These are phyloP conservation scores for Taphrina pruni DNA, from an alignment of 1,139 yeast genomes.

Conservation along the genomic window DNA sequence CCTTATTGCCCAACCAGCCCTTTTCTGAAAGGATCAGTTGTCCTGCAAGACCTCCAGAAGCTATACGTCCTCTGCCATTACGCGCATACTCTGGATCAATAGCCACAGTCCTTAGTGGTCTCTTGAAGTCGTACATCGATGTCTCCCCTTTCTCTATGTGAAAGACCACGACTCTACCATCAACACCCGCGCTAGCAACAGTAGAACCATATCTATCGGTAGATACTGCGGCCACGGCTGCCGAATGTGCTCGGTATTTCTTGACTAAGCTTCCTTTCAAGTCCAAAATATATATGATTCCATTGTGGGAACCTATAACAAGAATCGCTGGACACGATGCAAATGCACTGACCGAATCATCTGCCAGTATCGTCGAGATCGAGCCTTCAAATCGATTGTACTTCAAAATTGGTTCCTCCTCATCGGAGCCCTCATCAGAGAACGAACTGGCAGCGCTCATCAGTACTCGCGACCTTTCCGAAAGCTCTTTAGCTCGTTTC, in stretches of 20 bases:
- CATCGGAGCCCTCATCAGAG: constrained; percentile 51
- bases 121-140: constrained; percentile 67
- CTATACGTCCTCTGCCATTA: constrained; percentile 61
- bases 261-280: constrained; percentile 60
- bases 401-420: constrained; percentile 75
- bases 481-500: too few relatives aligned
- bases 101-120: constrained; percentile 89
- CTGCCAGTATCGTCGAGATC: constrained; percentile 69
- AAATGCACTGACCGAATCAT: constrained; percentile 79
- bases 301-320: constrained; percentile 62
- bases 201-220: constrained; percentile 52
- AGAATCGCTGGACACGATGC: constrained; percentile 64
- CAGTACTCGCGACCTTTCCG: background rate
- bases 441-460: constrained; percentile 1
- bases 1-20: constrained; percentile 89
- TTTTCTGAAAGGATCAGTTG: constrained; percentile 73
- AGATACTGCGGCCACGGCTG: constrained; percentile 74
- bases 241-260: constrained; percentile 83
- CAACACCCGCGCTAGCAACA: constrained; percentile 43
- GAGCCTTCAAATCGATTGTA: constrained; percentile 70
- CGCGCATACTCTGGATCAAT: constrained; percentile 70
- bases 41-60: constrained; percentile 92
- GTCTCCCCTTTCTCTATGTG: constrained; percentile 28
- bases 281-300: constrained; percentile 69
- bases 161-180: constrained; percentile 41